A percentile compares a stretch with the other conserved stretches of the same genome.
These are phyloP conservation scores for Aureobasidium sp. DNA, from an alignment of 2,329 filamentous ascomycete genomes.

Conservation along the genomic window DNA sequence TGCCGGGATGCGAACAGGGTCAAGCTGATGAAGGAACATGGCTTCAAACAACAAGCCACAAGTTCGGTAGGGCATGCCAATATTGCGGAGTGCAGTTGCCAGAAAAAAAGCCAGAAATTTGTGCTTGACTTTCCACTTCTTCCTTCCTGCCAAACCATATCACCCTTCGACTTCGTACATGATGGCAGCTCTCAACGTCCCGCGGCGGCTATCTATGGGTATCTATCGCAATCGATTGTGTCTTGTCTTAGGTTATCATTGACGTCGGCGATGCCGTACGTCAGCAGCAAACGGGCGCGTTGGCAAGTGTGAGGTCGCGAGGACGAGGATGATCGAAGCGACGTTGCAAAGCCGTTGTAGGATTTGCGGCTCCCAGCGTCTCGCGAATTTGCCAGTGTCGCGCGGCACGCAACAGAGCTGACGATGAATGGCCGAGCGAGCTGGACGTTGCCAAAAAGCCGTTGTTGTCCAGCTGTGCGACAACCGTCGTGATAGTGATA, in stretches of 20 bases:
- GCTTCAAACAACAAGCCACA: conserved; percentile 6
- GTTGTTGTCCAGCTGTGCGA: conserved; percentile 12
- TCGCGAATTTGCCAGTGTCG: conserved; percentile 11
- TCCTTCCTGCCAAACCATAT: background rate
- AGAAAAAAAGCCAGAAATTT: background rate
- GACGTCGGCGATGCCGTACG: conserved; percentile 14
- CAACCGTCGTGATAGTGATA: conserved; percentile 13
- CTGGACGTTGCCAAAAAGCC: conserved; percentile 12
- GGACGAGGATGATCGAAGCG: conserved; percentile 8
- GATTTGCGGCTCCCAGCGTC: conserved; percentile 10
- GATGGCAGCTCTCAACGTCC: conserved; percentile 7
- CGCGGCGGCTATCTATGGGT: conserved; percentile 3
- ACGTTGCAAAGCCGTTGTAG: conserved; percentile 15
- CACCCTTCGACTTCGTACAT: background rate
- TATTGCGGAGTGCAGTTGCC: background rate
- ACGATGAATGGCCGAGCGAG: conserved; percentile 8
- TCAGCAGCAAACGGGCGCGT: background rate
- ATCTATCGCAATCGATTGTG: conserved; percentile 16
- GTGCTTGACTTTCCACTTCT: background rate
- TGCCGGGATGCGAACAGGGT: background rate
- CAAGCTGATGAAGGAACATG: conserved; percentile 5
- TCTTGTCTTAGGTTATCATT: conserved; percentile 12
- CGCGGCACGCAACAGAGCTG: conserved; percentile 8
- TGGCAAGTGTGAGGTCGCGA: background rate
- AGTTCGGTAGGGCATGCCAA: background rate